Conservation (phyloP, 2,329 filamentous ascomycete species). For the Talaromyces sp. region DNA sequence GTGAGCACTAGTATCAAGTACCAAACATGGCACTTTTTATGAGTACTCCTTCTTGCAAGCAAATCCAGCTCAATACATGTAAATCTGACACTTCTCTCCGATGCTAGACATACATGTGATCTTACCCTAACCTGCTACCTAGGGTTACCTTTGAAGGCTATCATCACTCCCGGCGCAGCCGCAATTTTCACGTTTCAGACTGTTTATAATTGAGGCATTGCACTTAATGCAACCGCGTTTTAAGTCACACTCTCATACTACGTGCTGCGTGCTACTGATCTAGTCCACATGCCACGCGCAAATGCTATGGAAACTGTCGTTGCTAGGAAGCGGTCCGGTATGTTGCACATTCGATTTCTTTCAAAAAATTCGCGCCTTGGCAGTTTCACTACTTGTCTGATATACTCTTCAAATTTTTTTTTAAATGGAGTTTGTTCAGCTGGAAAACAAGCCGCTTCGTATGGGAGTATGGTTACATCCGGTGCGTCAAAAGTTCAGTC, state of each 20-base stretch:
- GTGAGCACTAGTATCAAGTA: not conserved
- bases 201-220: not conserved
- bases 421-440: too few species aligned
- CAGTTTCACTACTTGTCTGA: too few species aligned
- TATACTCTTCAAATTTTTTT: too few species aligned
- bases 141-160: not conserved
- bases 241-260: not conserved
- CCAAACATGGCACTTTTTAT: not conserved
- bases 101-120: not conserved
- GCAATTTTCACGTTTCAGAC: not conserved
- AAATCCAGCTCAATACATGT: not conserved
- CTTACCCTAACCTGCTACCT: not conserved
- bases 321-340: not conserved
- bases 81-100: not conserved
- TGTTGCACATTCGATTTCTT: not conserved
- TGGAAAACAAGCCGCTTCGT: too few species aligned
- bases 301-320: not conserved
- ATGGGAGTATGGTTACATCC: too few species aligned
- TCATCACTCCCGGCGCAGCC: too few species aligned
- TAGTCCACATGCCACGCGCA: not conserved
- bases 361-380: not conserved
- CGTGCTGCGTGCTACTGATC: too few species aligned
- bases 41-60: not conserved
- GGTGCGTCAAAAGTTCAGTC: too few species aligned
- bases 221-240: not conserved